Evolutionary conservation across 306 rosid genomes (phyloP).

Genomic region (Cucumis hystrix): DNA sequence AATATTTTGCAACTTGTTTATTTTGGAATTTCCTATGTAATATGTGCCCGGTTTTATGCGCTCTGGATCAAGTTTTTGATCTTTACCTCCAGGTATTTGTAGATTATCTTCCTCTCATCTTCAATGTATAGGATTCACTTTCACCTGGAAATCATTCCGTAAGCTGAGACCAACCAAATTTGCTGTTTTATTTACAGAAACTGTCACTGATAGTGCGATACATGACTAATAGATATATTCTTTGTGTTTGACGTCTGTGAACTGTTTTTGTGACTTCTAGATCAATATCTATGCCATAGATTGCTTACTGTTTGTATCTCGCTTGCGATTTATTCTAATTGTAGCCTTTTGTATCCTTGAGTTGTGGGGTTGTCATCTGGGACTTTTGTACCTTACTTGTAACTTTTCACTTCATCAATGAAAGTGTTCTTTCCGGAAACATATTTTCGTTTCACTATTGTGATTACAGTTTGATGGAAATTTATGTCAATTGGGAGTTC

Average conservation of each 20-base stretch:
- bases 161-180: not conserved
- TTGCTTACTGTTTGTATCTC: conserved; percentile 64
- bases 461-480: not conserved
- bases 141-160: not conserved
- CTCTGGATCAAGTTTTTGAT: not conserved
- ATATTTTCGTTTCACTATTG: not conserved
- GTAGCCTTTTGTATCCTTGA: no score
- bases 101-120: not conserved
- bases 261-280: conserved; percentile 5
- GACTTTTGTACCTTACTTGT: no score
- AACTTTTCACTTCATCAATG: not conserved
- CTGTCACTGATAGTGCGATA: conserved; percentile 57
- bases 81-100: not conserved
- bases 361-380: no score
- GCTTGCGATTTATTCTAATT: no score
- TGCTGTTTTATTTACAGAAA: conserved; percentile 24
- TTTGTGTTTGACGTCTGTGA: not conserved
- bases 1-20: not conserved
- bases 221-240: conserved; percentile 18
- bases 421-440: not conserved
- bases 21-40: not conserved
- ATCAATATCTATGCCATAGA: conserved; percentile 35
- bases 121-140: not conserved
- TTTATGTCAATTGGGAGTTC: not conserved
- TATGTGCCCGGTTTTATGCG: not conserved